phyloP scores from a whole-genome alignment of 177 flowering plant species.

The Telopea speciosissima region DNA sequence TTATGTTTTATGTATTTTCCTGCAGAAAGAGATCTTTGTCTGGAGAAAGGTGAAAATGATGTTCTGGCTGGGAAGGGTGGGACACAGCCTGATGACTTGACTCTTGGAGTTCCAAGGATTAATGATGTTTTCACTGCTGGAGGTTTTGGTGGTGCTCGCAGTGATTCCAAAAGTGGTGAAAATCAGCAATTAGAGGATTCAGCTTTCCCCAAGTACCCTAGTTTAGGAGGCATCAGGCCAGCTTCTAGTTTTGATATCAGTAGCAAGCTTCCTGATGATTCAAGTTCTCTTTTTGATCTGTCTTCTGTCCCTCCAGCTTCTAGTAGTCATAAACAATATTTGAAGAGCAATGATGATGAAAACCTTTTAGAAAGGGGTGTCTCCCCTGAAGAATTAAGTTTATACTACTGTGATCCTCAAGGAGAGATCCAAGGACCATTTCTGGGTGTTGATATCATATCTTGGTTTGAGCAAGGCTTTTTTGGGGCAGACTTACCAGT shows the following conservation, averaged over 20 bases:
- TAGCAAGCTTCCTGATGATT: slow-evolving; percentile 32
- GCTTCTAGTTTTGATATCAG: slow-evolving; percentile 13
- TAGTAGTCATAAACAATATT: slow-evolving; percentile 12
- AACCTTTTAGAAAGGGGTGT: slow-evolving; percentile 18
- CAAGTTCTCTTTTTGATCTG: slow-evolving; percentile 33
- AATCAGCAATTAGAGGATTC: slow-evolving; percentile 11
- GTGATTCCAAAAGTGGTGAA: slow-evolving; percentile 13
- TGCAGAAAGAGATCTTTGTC: slow-evolving; percentile 6
- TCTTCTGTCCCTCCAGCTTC: slow-evolving; percentile 26
- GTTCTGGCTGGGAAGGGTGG: slow-evolving; percentile 1
- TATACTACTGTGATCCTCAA: slow-evolving; percentile 66
- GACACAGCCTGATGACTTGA: slow-evolving; percentile 11
- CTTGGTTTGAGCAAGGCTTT: slow-evolving; percentile 74
- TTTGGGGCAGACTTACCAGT: slow-evolving; percentile 75
- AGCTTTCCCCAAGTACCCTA: slow-evolving; percentile 3
- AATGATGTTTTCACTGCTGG: slow-evolving; percentile 8
- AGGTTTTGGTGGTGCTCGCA: slow-evolving; percentile 17
- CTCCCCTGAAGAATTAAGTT: slow-evolving; percentile 47
- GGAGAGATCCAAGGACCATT: slow-evolving; percentile 72
- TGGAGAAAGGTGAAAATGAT: slow-evolving; percentile 12
- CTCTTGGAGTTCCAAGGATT: slow-evolving; percentile 11
- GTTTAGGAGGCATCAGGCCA: slow-evolving; percentile 5
- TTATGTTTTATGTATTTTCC: neutral
- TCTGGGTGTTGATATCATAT: slow-evolving; percentile 56
- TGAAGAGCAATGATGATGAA: slow-evolving; percentile 14